Evolutionary conservation across 2,329 filamentous ascomycete genomes (phyloP).

Genomic region (Fragosphaeria purpurea): DNA sequence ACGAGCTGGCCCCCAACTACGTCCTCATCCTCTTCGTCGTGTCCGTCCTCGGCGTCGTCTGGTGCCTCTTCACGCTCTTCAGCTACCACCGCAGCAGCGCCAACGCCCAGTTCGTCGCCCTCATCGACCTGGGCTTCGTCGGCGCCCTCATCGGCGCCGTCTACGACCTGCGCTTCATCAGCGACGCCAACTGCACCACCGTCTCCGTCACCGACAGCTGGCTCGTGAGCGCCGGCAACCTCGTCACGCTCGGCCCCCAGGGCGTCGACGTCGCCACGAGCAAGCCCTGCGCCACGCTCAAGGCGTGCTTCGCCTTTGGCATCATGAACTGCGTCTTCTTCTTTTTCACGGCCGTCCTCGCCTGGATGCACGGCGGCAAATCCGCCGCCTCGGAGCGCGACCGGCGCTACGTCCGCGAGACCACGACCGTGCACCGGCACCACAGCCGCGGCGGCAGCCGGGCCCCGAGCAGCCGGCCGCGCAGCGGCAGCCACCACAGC

Average conservation of each 20-base stretch:
- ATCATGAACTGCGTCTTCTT: slow-evolving; percentile 85
- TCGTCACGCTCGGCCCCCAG: slow-evolving; percentile 45
- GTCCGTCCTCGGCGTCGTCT: slow-evolving; percentile 51
- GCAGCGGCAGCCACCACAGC: slow-evolving; percentile 29
- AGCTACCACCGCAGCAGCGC: slow-evolving; percentile 51
- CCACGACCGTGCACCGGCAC: slow-evolving; percentile 32
- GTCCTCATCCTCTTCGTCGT: slow-evolving; percentile 61
- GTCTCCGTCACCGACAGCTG: slow-evolving; percentile 40
- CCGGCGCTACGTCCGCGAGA: slow-evolving; percentile 39
- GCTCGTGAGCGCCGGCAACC: slow-evolving; percentile 50
- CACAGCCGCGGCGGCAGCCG: slow-evolving; percentile 24
- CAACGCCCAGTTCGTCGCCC: slow-evolving; percentile 51
- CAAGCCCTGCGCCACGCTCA: slow-evolving; percentile 85
- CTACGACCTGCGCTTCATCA: slow-evolving; percentile 49
- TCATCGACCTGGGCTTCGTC: slow-evolving; percentile 52
- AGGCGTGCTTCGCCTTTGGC: slow-evolving; percentile 77
- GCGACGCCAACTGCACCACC: slow-evolving; percentile 56
- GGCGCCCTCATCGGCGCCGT: slow-evolving; percentile 55
- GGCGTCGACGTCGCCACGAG: slow-evolving; percentile 46
- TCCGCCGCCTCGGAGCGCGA: slow-evolving; percentile 32
- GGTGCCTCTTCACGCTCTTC: slow-evolving; percentile 57
- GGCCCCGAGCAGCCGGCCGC: slow-evolving; percentile 32
- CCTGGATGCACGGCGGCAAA: slow-evolving; percentile 45
- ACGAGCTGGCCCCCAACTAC: slow-evolving; percentile 50
- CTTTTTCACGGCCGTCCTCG: slow-evolving; percentile 63